Percentiles rank a stretch among this genome's conserved stretches.
Conservation (phyloP, 176 grass and related monocot genomes). For the maize (Zea mays) region Zm-B73-REFERENCE-NAM-5.0 NC_050101.1:174639501-174640000, state of each 20-base stretch:
- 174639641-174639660: constrained; percentile 91
- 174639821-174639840: constrained; percentile 92
- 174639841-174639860: constrained; percentile 95
- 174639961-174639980: constrained; percentile 16
- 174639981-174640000: constrained; percentile 63
- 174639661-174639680: constrained; percentile 96
- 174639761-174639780: constrained; percentile 98
- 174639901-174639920: background rate
- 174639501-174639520: background rate
- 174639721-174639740: constrained; percentile 71
- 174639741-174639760: constrained; percentile 97
- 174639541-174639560: background rate
- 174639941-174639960: background rate
- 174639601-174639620: background rate
- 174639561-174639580: background rate
- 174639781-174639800: constrained; percentile 89
- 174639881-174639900: constrained; percentile 60
- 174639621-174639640: constrained; percentile 72
- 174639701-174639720: constrained; percentile 90
- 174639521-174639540: background rate
- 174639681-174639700: constrained; percentile 93
- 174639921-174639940: background rate
- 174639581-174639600: background rate
- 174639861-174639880: constrained; percentile 99
- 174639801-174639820: constrained; percentile 85